phyloP scores from a whole-genome alignment of 148 eudicot genomes.

The Beta vulgaris region DNA sequence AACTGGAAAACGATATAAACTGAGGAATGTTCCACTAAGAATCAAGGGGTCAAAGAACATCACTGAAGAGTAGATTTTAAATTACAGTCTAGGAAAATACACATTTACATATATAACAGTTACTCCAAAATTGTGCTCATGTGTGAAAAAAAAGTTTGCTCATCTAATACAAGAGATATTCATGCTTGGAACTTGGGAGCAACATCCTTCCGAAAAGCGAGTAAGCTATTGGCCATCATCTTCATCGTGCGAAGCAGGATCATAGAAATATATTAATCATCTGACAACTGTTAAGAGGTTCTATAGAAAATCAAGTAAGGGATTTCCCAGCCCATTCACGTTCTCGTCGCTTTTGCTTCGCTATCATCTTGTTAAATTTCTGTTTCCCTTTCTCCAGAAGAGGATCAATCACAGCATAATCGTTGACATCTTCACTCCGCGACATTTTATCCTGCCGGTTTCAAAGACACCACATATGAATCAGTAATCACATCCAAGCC shows the following conservation, averaged over 20 bases:
- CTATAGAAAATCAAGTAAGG: conserved; percentile 50
- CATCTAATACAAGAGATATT: conserved; percentile 4
- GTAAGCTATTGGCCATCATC: not conserved
- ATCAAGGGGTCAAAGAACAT: not conserved
- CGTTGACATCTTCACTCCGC: conserved; percentile 68
- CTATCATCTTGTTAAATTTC: conserved; percentile 84
- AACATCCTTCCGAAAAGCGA: not conserved
- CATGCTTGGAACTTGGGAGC: not conserved
- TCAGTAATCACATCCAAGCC: not conserved
- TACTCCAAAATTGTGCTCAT: conserved; percentile 11
- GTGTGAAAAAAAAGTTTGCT: conserved; percentile 5
- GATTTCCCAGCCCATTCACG: conserved; percentile 99
- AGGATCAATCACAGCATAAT: conserved; percentile 83
- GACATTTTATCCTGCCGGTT: conserved; percentile 67
- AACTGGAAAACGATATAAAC: too few species aligned
- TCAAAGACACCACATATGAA: not conserved
- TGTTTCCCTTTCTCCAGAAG: conserved; percentile 89
- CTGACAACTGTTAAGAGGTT: too few species aligned
- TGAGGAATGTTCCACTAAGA: too few species aligned
- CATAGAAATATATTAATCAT: not conserved
- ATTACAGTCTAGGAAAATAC: conserved; percentile 30
- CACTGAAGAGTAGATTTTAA: not conserved
- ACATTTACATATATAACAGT: not conserved
- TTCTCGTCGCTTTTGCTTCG: conserved; percentile 78
- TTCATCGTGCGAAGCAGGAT: not conserved